These are phyloP conservation scores for Tolypocladium pustulatum DNA, from an alignment of 2,329 filamentous ascomycete species.

Conservation along the genomic window DNA sequence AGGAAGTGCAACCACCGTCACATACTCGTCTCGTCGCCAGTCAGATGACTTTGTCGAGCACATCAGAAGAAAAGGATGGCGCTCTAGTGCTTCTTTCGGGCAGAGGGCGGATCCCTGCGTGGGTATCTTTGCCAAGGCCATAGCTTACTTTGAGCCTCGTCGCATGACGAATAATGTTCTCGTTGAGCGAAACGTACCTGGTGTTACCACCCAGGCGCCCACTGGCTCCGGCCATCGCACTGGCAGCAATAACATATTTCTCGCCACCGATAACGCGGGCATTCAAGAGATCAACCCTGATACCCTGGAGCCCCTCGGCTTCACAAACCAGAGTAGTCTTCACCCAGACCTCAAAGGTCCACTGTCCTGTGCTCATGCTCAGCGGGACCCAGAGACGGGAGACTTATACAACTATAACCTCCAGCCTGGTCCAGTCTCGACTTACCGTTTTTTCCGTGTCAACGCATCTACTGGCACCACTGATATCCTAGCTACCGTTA, in stretches of 20 bases:
- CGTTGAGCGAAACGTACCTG: conserved; percentile 54
- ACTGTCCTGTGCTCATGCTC: conserved; percentile 10
- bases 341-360: too few relatives aligned
- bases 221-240: conserved; percentile 21
- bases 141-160: conserved; percentile 42
- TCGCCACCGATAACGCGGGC: conserved; percentile 35
- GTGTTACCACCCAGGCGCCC: conserved; percentile 20
- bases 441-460: conserved; percentile 60
- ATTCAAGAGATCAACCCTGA: conserved; percentile 55
- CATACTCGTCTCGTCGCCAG: conserved; percentile 62
- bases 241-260: conserved; percentile 8
- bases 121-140: conserved; percentile 60
- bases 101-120: conserved; percentile 66
- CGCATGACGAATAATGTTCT: conserved; percentile 51
- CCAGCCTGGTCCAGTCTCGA: conserved; percentile 41
- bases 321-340: conserved; percentile 40
- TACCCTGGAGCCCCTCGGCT: conserved; percentile 61
- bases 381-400: conserved; percentile 29
- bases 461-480: conserved; percentile 55
- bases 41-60: conserved; percentile 51
- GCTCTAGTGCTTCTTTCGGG: conserved; percentile 54
- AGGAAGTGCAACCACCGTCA: conserved; percentile 29
- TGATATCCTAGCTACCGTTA: conserved; percentile 59
- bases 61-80: conserved; percentile 48
- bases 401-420: conserved; percentile 69